These are phyloP conservation scores for Ostreobium quekettii DNA, from an alignment of 139 green algal genomes.

Conservation along the genomic window DNA sequence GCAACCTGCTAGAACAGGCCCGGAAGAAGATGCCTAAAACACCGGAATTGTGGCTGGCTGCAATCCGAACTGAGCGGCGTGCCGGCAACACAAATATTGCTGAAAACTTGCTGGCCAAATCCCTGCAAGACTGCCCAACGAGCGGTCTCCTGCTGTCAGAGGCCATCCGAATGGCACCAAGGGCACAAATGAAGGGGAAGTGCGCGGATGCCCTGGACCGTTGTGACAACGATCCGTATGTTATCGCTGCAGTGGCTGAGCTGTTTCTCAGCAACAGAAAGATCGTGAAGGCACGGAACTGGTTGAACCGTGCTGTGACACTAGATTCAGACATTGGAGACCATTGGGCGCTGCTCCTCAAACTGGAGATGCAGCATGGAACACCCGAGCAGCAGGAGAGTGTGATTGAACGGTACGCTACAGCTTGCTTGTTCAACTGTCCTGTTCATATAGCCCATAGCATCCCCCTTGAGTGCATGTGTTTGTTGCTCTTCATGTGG, in stretches of 20 bases:
- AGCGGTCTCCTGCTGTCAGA: slow-evolving; percentile 83
- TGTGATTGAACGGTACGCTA: slow-evolving; percentile 29
- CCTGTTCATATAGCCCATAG: background rate
- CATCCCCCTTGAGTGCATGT: background rate
- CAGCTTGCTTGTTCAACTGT: background rate
- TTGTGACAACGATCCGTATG: slow-evolving; percentile 75
- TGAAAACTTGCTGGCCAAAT: slow-evolving; percentile 83
- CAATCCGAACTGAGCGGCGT: slow-evolving; percentile 75
- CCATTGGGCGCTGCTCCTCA: slow-evolving; percentile 79
- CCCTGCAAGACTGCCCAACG: slow-evolving; percentile 83
- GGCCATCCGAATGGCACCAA: slow-evolving; percentile 71
- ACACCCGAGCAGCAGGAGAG: slow-evolving; percentile 26
- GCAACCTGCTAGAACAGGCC: slow-evolving; percentile 65
- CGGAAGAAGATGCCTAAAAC: slow-evolving; percentile 30
- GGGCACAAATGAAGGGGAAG: slow-evolving; percentile 67
- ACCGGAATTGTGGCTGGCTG: slow-evolving; percentile 80
- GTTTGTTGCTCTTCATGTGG: slow-evolving; percentile 8
- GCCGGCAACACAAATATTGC: slow-evolving; percentile 62
- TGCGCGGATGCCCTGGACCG: slow-evolving; percentile 87
- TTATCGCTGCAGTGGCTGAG: slow-evolving; percentile 76
- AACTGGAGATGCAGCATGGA: slow-evolving; percentile 49
- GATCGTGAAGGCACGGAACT: slow-evolving; percentile 81
- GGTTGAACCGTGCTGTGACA: slow-evolving; percentile 78
- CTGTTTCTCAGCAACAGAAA: slow-evolving; percentile 93
- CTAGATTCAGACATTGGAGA: slow-evolving; percentile 84